These are phyloP conservation scores for Pythium folliculosum DNA, from an alignment of 352 stramenopile genomes.

Conservation along the genomic window DNA sequence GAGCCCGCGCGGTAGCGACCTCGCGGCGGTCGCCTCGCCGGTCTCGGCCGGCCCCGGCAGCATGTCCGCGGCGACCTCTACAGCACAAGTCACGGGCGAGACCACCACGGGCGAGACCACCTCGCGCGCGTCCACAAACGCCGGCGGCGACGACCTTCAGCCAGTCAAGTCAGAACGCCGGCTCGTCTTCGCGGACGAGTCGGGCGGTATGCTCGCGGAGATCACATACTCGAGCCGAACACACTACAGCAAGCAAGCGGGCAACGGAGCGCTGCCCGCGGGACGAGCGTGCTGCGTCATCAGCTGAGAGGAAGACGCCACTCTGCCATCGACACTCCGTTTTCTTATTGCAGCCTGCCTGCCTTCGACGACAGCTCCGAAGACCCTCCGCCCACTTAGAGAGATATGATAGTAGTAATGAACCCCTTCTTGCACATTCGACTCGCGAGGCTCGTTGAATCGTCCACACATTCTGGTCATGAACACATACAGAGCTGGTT, in stretches of 20 bases:
- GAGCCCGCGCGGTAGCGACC: conserved; percentile 22
- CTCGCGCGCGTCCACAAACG: background rate
- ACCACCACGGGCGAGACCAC: background rate
- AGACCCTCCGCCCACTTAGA: background rate
- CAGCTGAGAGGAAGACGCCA: conserved; percentile 28
- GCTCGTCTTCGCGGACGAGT: conserved; percentile 73
- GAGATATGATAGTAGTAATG: conserved; percentile 15
- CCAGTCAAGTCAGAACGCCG: conserved; percentile 39
- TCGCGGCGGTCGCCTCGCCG: conserved; percentile 9
- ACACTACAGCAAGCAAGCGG: conserved; percentile 80
- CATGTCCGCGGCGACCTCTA: conserved; percentile 7
- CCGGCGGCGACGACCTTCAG: conserved; percentile 1
- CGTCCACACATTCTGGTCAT: too few relatives aligned
- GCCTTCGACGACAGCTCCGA: too few relatives aligned
- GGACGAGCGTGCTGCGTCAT: conserved; percentile 48
- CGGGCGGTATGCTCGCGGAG: conserved; percentile 51
- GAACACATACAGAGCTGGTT: background rate
- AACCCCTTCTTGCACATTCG: conserved; percentile 10
- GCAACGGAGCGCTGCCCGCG: conserved; percentile 33
- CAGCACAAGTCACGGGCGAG: background rate
- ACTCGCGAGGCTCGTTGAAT: background rate
- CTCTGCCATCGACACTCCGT: background rate
- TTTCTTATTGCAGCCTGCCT: too few relatives aligned
- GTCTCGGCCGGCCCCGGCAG: conserved; percentile 6
- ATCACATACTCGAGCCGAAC: conserved; percentile 74